Evolutionary conservation across 768 basidiomycete genomes (phyloP), one percentile per base, ranked within the genome.

Genomic region (Pilatotrama ljubarskyi): DNA sequence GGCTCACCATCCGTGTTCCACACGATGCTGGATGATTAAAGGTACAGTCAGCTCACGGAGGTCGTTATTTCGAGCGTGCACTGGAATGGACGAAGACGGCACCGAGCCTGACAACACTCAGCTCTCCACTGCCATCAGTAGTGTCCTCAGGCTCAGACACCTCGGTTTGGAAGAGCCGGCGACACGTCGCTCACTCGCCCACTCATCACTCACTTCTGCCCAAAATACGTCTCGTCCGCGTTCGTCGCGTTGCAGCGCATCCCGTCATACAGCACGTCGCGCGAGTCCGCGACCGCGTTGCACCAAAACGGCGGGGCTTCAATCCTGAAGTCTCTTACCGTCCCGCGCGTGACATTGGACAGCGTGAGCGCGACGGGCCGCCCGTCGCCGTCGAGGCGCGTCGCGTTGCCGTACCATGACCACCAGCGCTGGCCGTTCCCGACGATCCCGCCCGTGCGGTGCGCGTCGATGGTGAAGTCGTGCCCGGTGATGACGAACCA

Each of bases 391-490:
- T 86, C 84, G 41, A 64, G 72, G 36, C 77, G 74, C 17, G 80
- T 73, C 18, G 72, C 71, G 32, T 76, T 79, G 25, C 78, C 76
- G 66, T 79, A 85, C 67, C 76, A 82, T 0, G 80, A 72, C 82
- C 84, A 85, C 83, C 83, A 85, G 5, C 77, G 70, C 80, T 83
- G 84, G 36, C 84, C 84, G 64, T 85, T 84, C 18, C 84, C 84
- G 66, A 81, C 74, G 51, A 86, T 82, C 2, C 84, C 84, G 25
- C 84, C 84, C 1, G 73, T 75, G 64, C 77, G 76, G 66, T 85
- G 81, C 2, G 78, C 84, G 66, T 85, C 80, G 60, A 85, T 77
- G 15, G 73, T 73, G 58, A 85, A 85, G 71, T 84, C 77, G 29
- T 72, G 71, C 3, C 84, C 84, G 3, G 83, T 83, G 36, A 86